Conservation (phyloP, 805 yeast genomes). For the Zygotorulaspora florentina region DNA sequence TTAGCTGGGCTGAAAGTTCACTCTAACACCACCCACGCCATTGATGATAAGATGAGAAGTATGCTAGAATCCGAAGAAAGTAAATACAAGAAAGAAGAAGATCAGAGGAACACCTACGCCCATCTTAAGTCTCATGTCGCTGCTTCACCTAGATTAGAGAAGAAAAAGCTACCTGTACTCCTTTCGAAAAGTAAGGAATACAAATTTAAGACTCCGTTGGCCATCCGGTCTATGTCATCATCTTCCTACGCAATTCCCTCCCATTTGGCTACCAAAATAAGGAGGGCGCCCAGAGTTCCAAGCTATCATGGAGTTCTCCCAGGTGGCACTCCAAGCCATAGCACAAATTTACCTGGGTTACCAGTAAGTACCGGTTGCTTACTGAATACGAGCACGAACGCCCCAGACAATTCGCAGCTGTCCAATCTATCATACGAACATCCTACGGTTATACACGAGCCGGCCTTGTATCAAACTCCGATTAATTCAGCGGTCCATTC, state of each 20-base stretch:
- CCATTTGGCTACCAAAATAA: constrained; percentile 27
- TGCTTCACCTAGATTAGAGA: constrained; percentile 29
- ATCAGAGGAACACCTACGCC: constrained; percentile 27
- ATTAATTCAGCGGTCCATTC: constrained; percentile 10
- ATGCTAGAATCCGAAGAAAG: constrained; percentile 26
- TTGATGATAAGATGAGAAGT: constrained; percentile 29
- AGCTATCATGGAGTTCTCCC: constrained; percentile 13
- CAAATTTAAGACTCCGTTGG: constrained; percentile 29
- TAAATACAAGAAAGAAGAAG: constrained; percentile 13
- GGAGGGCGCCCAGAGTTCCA: constrained; percentile 10
- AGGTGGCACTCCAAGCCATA: constrained; percentile 18
- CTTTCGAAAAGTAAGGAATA: constrained; percentile 26
- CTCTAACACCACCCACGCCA: constrained; percentile 13
- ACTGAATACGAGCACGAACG: constrained; percentile 3
- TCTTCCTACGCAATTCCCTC: constrained; percentile 28
- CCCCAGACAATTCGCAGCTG: constrained; percentile 3
- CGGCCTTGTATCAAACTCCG: constrained; percentile 23
- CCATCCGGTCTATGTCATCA: constrained; percentile 14
- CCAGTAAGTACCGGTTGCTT: constrained; percentile 5
- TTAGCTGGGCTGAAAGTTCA: constrained; percentile 14
- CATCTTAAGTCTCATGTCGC: constrained; percentile 29
- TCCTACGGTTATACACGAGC: constrained; percentile 8
- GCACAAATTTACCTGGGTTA: constrained; percentile 7
- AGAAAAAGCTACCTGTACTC: constrained; percentile 31
- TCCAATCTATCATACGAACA: constrained; percentile 3